Conservation (phyloP, 1,139 yeast genomes). For the Candida glucosophila region DNA sequence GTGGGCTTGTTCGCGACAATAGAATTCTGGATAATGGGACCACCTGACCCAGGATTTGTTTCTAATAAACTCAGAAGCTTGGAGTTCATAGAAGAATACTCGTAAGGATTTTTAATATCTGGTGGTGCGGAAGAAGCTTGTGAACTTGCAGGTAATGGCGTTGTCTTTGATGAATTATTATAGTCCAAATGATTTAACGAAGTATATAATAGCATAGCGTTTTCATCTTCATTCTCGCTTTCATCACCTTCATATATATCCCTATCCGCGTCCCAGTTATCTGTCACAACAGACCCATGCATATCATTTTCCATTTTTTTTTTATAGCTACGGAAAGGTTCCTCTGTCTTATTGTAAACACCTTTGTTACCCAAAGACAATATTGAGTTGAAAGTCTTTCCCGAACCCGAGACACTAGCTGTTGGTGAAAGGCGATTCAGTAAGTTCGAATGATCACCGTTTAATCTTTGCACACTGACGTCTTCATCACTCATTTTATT, state of each 20-base stretch:
- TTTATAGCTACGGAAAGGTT: neutral
- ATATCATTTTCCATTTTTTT: neutral
- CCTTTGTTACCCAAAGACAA: neutral
- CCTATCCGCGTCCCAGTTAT: constrained; percentile 3
- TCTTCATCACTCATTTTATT: constrained; percentile 3
- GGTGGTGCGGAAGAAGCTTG: constrained; percentile 8
- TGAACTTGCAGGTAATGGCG: constrained; percentile 15
- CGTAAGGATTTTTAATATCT: constrained; percentile 37
- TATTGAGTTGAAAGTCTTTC: neutral
- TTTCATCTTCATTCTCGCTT: constrained; percentile 42
- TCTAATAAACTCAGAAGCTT: constrained; percentile 2
- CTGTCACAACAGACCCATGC: neutral
- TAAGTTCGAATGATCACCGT: constrained; percentile 18
- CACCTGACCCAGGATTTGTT: constrained; percentile 1
- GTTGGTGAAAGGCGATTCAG: constrained; percentile 5
- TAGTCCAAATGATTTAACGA: constrained; percentile 25
- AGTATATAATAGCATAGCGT: constrained; percentile 42
- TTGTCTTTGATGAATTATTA: constrained; percentile 4
- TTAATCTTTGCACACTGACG: constrained; percentile 10
- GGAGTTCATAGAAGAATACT: constrained; percentile 29
- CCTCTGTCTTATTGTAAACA: neutral
- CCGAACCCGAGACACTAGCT: neutral
- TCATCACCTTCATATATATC: constrained; percentile 19
- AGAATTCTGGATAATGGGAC: constrained; percentile 1
- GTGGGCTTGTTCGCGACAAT: constrained; percentile 2